phyloP scores from a whole-genome alignment of 129 eudicot genomes.

The Oenanthe sinensis region DNA sequence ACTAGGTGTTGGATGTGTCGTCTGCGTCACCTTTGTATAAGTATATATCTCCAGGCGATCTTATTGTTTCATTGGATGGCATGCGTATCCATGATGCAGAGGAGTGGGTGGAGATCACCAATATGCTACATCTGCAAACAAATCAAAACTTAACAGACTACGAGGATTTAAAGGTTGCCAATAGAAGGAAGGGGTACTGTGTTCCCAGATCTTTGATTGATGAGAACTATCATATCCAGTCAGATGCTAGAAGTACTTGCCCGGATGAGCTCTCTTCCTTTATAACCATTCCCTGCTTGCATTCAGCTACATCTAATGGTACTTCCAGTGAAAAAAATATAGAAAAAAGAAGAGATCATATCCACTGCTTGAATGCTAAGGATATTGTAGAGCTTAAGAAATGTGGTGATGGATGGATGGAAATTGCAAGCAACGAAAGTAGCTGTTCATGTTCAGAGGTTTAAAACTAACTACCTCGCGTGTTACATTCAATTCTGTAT shows the following conservation, averaged over 20 bases:
- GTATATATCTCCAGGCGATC: constrained; percentile 62
- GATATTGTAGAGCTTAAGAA: constrained; percentile 54
- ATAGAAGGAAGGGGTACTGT: constrained; percentile 55
- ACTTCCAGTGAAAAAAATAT: constrained; percentile 17
- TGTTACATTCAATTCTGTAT: neutral
- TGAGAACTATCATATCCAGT: constrained; percentile 30
- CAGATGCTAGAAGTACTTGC: constrained; percentile 44
- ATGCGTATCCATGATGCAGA: constrained; percentile 31
- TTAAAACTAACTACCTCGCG: neutral
- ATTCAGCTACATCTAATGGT: constrained; percentile 22
- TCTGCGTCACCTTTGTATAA: constrained; percentile 51
- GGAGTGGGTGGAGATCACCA: constrained; percentile 53
- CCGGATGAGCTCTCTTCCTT: constrained; percentile 54
- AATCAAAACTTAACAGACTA: constrained; percentile 19
- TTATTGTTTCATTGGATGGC: constrained; percentile 57
- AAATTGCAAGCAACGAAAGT: constrained; percentile 22
- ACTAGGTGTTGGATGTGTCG: constrained; percentile 64
- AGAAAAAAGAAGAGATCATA: constrained; percentile 23
- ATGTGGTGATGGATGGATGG: constrained; percentile 52
- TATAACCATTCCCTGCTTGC: constrained; percentile 40
- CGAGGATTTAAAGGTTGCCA: neutral
- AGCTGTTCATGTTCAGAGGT: constrained; percentile 71
- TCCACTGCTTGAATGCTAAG: constrained; percentile 53
- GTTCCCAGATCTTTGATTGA: constrained; percentile 46
- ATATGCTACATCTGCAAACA: constrained; percentile 30